phyloP scores from a whole-genome alignment of 495 filamentous ascomycete species.

The Durotheca rogersii region DNA sequence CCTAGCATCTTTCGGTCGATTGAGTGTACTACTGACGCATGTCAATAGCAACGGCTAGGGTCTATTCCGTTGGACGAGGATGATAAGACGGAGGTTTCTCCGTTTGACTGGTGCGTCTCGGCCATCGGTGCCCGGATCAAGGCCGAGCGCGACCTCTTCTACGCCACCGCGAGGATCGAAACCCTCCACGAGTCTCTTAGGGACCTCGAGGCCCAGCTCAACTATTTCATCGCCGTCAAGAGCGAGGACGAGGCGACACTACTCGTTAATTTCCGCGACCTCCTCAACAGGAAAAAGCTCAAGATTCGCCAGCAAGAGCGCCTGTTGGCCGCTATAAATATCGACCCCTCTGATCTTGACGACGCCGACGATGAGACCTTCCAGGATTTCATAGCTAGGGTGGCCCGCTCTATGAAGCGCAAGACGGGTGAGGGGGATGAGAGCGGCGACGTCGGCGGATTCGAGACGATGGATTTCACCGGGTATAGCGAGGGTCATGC shows the following conservation, averaged over 20 bases:
- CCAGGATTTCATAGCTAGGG: constrained; percentile 24
- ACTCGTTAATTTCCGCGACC: constrained; percentile 65
- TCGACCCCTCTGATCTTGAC: constrained; percentile 49
- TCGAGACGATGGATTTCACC: constrained; percentile 64
- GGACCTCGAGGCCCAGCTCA: constrained; percentile 57
- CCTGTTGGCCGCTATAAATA: constrained; percentile 60
- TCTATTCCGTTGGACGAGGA: constrained; percentile 60
- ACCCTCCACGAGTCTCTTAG: constrained; percentile 47
- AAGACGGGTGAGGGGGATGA: constrained; percentile 50
- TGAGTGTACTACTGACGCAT: constrained; percentile 12
- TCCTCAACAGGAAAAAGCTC: constrained; percentile 87
- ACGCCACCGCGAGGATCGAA: constrained; percentile 47
- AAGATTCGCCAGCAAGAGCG: constrained; percentile 84
- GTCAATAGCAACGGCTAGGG: constrained; percentile 66
- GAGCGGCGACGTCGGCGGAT: constrained; percentile 50
- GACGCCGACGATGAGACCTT: constrained; percentile 20
- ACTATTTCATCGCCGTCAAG: constrained; percentile 66
- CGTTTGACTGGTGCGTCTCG: constrained; percentile 70
- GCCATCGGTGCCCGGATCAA: constrained; percentile 35
- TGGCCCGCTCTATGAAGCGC: constrained; percentile 51
- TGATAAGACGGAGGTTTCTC: constrained; percentile 63
- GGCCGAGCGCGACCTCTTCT: constrained; percentile 43
- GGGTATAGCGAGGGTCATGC: constrained; percentile 14
- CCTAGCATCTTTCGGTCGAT: neutral
- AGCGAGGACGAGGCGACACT: constrained; percentile 67